Evolutionary conservation across 495 filamentous ascomycete species (phyloP).

Genomic region (Penicillium simplicissimum): DNA sequence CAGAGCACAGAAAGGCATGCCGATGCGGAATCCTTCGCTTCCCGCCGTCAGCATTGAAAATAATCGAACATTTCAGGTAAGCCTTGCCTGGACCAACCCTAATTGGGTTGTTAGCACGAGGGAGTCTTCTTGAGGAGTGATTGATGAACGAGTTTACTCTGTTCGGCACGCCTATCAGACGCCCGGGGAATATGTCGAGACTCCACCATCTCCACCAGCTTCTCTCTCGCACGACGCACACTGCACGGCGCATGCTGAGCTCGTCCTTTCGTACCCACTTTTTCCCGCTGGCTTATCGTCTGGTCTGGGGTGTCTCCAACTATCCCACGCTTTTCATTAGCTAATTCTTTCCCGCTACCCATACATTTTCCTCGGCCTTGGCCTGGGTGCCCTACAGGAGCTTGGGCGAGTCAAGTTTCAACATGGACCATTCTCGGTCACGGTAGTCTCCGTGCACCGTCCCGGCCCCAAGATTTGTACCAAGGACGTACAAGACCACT

Average conservation of each 20-base stretch:
- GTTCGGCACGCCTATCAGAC: background rate
- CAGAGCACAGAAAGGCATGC: constrained; percentile 7
- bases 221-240: too few species aligned
- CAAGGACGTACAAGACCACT: too few species aligned
- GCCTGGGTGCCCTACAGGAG: constrained; percentile 8
- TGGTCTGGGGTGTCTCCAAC: background rate
- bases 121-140: too few species aligned
- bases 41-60: background rate
- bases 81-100: constrained; percentile 2
- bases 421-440: background rate
- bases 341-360: constrained; percentile 12
- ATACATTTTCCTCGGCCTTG: constrained; percentile 9
- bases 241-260: background rate
- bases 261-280: background rate
- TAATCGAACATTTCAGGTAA: background rate
- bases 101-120: background rate
- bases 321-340: constrained; percentile 19
- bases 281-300: constrained; percentile 15
- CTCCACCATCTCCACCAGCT: background rate
- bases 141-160: too few species aligned
- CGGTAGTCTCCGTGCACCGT: constrained; percentile 11
- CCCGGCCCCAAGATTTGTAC: too few species aligned
- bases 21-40: constrained; percentile 5
- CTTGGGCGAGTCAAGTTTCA: background rate
- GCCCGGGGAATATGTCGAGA: background rate